Conservation (phyloP, 164 flowering plant species). For the Dillenia turbinata region DNA sequence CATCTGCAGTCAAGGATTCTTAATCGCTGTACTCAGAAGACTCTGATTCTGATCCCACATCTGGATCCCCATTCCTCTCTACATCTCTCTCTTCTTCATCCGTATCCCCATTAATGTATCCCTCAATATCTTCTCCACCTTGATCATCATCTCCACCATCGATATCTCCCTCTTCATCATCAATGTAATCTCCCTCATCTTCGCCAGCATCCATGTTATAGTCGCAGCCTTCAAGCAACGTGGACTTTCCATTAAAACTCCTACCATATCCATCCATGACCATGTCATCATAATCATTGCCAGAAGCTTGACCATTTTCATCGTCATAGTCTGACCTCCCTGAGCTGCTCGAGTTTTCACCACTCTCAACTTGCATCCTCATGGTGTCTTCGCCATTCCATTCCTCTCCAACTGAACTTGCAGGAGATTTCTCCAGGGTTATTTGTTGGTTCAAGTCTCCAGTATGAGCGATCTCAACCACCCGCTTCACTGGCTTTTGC, state of each 20-base stretch:
- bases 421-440: constrained; percentile 13
- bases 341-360: constrained; percentile 35
- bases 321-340: constrained; percentile 50
- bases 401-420: constrained; percentile 19
- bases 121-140: constrained; percentile 24
- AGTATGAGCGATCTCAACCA: constrained; percentile 11
- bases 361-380: constrained; percentile 22
- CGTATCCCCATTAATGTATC: constrained; percentile 26
- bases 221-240: constrained; percentile 29
- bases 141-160: constrained; percentile 18
- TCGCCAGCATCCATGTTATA: constrained; percentile 31
- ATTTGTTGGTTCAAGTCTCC: not conserved
- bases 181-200: constrained; percentile 13
- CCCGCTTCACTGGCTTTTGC: constrained; percentile 34
- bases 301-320: constrained; percentile 43
- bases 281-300: constrained; percentile 43
- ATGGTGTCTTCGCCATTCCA: constrained; percentile 34
- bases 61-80: constrained; percentile 27
- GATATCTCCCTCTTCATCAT: constrained; percentile 24
- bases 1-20: not conserved
- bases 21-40: constrained; percentile 69
- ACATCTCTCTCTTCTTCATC: constrained; percentile 30
- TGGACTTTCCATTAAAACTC: constrained; percentile 22
- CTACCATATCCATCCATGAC: constrained; percentile 20
- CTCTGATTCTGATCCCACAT: constrained; percentile 31